phyloP scores from a whole-genome alignment of 2,329 filamentous ascomycete species.

The Fusarium penzigii region DNA sequence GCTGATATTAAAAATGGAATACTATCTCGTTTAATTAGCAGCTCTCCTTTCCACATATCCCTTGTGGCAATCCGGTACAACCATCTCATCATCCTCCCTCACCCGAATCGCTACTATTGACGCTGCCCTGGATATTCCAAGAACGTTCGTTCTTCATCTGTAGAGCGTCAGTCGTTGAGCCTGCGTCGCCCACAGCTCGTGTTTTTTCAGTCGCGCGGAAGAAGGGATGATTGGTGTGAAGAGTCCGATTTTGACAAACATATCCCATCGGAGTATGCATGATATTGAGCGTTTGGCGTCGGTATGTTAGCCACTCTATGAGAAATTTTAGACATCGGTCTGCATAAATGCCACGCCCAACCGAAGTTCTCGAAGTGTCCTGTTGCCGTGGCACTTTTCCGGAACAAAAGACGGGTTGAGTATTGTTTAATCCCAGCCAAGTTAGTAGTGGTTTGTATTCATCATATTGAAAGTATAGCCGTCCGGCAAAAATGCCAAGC shows the following conservation, averaged over 20 bases:
- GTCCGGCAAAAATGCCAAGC: constrained; percentile 60
- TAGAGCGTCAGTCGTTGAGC: not conserved
- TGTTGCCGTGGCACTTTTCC: not conserved
- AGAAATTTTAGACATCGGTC: constrained; percentile 46
- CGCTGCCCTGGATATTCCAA: not conserved
- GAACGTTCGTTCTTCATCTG: not conserved
- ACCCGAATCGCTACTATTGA: constrained; percentile 26
- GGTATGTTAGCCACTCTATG: constrained; percentile 53
- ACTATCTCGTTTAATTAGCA: too few species aligned
- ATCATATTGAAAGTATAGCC: constrained; percentile 57
- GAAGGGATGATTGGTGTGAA: constrained; percentile 50
- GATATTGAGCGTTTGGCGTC: constrained; percentile 57
- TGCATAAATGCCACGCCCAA: not conserved
- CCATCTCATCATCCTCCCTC: not conserved
- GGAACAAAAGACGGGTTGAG: not conserved
- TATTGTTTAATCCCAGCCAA: constrained; percentile 29
- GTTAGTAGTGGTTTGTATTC: constrained; percentile 42
- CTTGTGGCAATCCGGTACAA: too few species aligned
- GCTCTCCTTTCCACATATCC: too few species aligned
- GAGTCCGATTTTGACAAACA: constrained; percentile 48
- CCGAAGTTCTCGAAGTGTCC: not conserved
- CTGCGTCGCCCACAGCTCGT: not conserved
- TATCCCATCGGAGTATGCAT: constrained; percentile 60
- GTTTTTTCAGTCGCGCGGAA: constrained; percentile 35
- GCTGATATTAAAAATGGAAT: too few species aligned